Base-by-base conservation (phyloP, 306 rosid genomes). In the Lithocarpus polystachyus region DNA sequence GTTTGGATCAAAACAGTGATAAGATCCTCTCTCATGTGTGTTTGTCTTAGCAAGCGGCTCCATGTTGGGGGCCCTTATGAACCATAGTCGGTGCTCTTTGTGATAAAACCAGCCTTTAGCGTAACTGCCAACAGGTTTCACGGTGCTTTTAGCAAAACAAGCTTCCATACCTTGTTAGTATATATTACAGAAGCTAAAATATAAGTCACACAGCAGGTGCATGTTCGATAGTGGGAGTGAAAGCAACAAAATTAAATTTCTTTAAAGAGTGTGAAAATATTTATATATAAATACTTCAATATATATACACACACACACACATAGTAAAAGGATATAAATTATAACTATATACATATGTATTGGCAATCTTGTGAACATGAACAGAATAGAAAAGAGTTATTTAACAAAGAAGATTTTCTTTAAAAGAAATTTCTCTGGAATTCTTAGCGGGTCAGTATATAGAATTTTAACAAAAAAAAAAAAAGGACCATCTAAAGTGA, bases 51-150 rank as follows among this genome's bases (percentile, higher is more conserved):
- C 98, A 31, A 91, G 90, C 2, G 92, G 98, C 84, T 96, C 99
- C 84, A 88, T 73, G 77, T 89, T 91, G 77, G 97, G 88, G 56
- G 85, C 88, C 77, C 96, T 87, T 59, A 64, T 78, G 68, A 93
- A 87, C 98, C 99, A 96, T 28, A 84, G 72, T 15, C 90, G 90
- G 59, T 75, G 89, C 57, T 96, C 99, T 78, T 90, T 96, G 93
- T 91, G 99, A 83, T 96, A 96, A 78, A 86, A 86, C 99, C 99
- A 96, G n/a, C 93, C 88, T 85, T 91, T 89, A 18, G 87, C 89
- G 78, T 86, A 82, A 51, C 98, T 96, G 89, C 72, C 23, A 79
- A 78, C 71, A 79, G 19, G 18, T 2, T 45, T 56, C 68, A 55
- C 48, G 57, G 29, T 20, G 45, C 19, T 15, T 17, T 81, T 76